phyloP scores from a whole-genome alignment of 2,329 filamentous ascomycete genomes.

The Pseudogymnoascus sp. region DNA sequence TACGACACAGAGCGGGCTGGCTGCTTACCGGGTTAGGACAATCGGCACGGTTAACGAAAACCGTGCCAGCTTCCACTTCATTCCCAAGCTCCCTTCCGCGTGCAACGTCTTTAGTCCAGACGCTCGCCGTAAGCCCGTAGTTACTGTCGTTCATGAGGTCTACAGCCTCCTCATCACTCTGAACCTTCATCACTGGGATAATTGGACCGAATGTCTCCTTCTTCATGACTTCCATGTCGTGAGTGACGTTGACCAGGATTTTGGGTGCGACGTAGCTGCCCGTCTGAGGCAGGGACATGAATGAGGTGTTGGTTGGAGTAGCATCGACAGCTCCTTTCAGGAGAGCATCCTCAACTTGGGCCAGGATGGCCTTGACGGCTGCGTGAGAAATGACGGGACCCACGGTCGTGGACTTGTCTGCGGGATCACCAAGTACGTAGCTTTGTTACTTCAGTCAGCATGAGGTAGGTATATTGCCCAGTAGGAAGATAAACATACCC shows the following conservation, averaged over 20 bases:
- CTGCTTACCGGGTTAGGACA: conserved; percentile 65
- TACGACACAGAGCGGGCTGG: not conserved
- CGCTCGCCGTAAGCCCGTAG: conserved; percentile 47
- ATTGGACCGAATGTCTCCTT: conserved; percentile 57
- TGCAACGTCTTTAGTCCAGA: conserved; percentile 46
- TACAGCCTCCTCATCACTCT: conserved; percentile 50
- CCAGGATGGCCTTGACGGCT: conserved; percentile 44
- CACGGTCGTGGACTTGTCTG: conserved; percentile 31
- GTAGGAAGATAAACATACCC: conserved; percentile 20
- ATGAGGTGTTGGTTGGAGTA: not conserved
- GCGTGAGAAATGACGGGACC: conserved; percentile 57
- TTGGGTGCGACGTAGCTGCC: conserved; percentile 51
- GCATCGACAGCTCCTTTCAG: conserved; percentile 39
- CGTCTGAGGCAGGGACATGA: conserved; percentile 46
- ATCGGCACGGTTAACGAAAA: conserved; percentile 70
- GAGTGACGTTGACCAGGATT: conserved; percentile 48
- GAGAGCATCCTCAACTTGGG: conserved; percentile 43
- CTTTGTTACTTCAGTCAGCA: conserved; percentile 27
- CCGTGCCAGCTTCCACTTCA: conserved; percentile 46
- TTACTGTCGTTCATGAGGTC: conserved; percentile 43
- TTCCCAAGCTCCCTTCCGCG: conserved; percentile 44
- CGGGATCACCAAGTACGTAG: conserved; percentile 57
- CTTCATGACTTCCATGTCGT: conserved; percentile 44
- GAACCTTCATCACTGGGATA: conserved; percentile 52
- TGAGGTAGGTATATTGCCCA: not conserved